Conservation (phyloP, 169 alveolate species). For the Hepatocystis sp. region DNA sequence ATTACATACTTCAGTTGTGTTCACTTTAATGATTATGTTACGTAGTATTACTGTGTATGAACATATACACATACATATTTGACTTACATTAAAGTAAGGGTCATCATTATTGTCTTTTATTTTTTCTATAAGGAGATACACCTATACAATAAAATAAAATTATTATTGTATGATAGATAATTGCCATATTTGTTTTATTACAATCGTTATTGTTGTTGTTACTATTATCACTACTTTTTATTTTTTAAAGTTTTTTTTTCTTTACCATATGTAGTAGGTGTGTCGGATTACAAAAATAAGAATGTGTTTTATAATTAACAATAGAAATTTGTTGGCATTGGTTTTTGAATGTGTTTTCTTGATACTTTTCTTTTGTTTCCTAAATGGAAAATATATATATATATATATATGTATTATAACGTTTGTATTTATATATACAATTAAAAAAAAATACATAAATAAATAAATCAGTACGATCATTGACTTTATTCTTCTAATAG, state of each 20-base stretch:
- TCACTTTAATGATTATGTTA: background rate
- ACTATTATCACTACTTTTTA: too few species aligned
- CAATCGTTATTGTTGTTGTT: too few species aligned
- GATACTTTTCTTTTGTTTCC: conserved; percentile 71
- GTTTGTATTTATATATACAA: too few species aligned
- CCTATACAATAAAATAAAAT: conserved; percentile 8
- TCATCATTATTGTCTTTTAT: conserved; percentile 15
- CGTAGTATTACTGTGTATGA: too few species aligned
- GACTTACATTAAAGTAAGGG: conserved; percentile 52
- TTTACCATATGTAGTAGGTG: conserved; percentile 69
- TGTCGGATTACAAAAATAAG: conserved; percentile 64
- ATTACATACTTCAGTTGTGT: too few species aligned
- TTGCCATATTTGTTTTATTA: background rate
- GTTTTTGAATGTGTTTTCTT: conserved; percentile 64
- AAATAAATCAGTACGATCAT: too few species aligned
- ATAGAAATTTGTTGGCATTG: conserved; percentile 58
- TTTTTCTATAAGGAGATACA: conserved; percentile 38
- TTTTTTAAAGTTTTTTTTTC: conserved; percentile 8
- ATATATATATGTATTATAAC: too few species aligned
- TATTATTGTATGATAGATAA: background rate
- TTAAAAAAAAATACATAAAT: too few species aligned
- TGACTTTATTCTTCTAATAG: too few species aligned
- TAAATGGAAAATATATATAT: too few species aligned
- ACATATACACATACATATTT: background rate
- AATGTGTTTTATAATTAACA: conserved; percentile 63